phyloP scores from a whole-genome alignment of 345 rosid species.

The Aquilaria yunnanensis region DNA sequence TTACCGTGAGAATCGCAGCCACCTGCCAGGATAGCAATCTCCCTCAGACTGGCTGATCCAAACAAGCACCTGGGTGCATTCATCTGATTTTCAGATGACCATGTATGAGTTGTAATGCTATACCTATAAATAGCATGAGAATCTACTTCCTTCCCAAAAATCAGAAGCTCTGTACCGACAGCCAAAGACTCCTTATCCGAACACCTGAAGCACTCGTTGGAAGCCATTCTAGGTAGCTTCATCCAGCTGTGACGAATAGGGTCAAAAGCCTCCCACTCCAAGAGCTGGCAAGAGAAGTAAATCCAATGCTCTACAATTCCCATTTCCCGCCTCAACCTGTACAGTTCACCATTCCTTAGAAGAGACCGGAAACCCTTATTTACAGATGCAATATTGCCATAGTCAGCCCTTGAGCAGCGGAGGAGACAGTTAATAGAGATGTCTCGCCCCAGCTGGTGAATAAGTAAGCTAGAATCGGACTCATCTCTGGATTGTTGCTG shows the following conservation, averaged over 20 bases:
- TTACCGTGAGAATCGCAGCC: conserved; percentile 61
- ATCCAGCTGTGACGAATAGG: conserved; percentile 55
- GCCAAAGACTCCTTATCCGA: conserved; percentile 64
- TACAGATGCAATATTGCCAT: conserved; percentile 34
- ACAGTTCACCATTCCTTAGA: conserved; percentile 44
- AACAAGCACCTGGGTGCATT: conserved; percentile 70
- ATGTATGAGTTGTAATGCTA: conserved; percentile 40
- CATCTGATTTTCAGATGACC: conserved; percentile 46
- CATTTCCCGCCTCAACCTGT: conserved; percentile 35
- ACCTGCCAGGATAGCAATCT: conserved; percentile 70
- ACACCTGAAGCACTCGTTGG: conserved; percentile 44
- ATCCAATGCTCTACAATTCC: conserved; percentile 71
- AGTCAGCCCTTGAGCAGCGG: conserved; percentile 60
- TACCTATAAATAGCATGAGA: conserved; percentile 40
- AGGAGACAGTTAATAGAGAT: conserved; percentile 51
- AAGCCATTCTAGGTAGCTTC: conserved; percentile 54
- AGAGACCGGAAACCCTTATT: conserved; percentile 34
- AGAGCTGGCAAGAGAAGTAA: conserved; percentile 61
- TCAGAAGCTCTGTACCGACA: conserved; percentile 59
- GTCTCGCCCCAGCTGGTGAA: conserved; percentile 58
- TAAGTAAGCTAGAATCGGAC: conserved; percentile 41
- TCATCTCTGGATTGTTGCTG: conserved; percentile 17
- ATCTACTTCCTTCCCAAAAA: conserved; percentile 50
- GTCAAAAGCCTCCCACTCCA: conserved; percentile 82
- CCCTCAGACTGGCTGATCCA: conserved; percentile 63